Evolutionary conservation across 129 eudicot genomes (phyloP), one percentile per base, ranked within the genome.

Genomic region (Silybum marianum): DNA sequence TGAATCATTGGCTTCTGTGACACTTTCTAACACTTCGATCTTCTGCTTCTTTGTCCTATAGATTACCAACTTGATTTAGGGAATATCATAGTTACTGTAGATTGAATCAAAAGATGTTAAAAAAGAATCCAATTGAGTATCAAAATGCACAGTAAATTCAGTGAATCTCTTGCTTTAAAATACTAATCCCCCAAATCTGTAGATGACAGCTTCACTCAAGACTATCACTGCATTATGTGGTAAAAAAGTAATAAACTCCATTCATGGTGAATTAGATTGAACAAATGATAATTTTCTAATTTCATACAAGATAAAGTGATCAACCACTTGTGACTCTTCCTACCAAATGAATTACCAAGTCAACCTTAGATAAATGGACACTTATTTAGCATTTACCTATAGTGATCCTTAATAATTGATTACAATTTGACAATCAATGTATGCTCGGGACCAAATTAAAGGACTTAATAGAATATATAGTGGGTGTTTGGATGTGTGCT

Each of bases 11-110:
- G 81, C 24, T 65, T 73, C 85, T 40, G 71, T 19, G 11, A 67
- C 74, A 71, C 60, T 78, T 71, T 86, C 89, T 13, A 26, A 23
- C 48, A 77, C 75, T 83, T 88, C 90, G 80, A 87, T 82, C 80
- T 91, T 91, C 77, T 79, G 91, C 88, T 83, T 91, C 71, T 88
- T 91, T 69, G 80, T 88, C 76, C 92, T 91, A 32, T 24, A 66
- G n/a, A 77, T n/a, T 40, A 32, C 42, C 44, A 69, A 83, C 13
- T 25, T 8, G 19, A 30, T 48, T 63, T 16, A 16, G 11, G 12
- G 7, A 60, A 23, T 24, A 46, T 16, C 18, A 34, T 18, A 46
- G 40, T 21, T 32, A 80, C 66, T n/a, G 66, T 58, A 18, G 66
- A 58, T 58, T 58, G 66, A 58, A 58, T 58, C 23, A 58, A 58